These are phyloP conservation scores for Diospyros lotus DNA, from an alignment of 148 eudicot genomes.

Conservation along the genomic window DNA sequence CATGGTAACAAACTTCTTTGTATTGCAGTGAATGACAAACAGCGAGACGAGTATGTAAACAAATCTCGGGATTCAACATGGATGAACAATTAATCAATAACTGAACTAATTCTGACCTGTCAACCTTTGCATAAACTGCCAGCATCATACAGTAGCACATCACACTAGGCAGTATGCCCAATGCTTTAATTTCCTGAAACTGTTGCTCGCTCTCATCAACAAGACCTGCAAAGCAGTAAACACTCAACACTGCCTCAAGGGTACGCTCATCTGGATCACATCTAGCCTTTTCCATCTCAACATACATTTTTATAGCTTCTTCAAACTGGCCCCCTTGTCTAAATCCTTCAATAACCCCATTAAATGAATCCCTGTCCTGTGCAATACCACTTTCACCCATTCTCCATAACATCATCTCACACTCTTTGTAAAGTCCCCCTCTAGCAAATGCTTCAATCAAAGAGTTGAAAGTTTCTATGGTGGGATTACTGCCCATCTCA, in stretches of 20 bases:
- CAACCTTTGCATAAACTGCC: constrained; percentile 73
- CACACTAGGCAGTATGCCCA: constrained; percentile 75
- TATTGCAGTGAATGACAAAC: not conserved
- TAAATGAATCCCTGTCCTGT: constrained; percentile 50
- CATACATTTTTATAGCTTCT: constrained; percentile 77
- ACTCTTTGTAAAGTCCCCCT: constrained; percentile 88
- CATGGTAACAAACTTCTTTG: not conserved
- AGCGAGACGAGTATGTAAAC: not conserved
- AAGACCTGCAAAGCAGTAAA: constrained; percentile 85
- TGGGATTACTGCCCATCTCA: constrained; percentile 79
- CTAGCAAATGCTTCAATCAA: constrained; percentile 69
- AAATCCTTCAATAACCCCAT: constrained; percentile 80
- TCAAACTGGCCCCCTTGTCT: constrained; percentile 93
- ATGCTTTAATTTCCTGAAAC: constrained; percentile 79
- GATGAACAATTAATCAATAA: not conserved
- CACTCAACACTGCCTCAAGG: constrained; percentile 87
- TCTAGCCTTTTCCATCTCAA: constrained; percentile 78
- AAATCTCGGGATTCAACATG: not conserved
- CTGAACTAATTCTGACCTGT: constrained; percentile 50
- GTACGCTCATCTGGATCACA: constrained; percentile 84
- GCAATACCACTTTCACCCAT: constrained; percentile 59
- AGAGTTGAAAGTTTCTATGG: constrained; percentile 70
- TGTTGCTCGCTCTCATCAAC: constrained; percentile 88
- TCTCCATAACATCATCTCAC: constrained; percentile 53
- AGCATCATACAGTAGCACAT: constrained; percentile 98